Conservation (phyloP, 352 stramenopile genomes). For the Nothophytophthora sp. region DNA sequence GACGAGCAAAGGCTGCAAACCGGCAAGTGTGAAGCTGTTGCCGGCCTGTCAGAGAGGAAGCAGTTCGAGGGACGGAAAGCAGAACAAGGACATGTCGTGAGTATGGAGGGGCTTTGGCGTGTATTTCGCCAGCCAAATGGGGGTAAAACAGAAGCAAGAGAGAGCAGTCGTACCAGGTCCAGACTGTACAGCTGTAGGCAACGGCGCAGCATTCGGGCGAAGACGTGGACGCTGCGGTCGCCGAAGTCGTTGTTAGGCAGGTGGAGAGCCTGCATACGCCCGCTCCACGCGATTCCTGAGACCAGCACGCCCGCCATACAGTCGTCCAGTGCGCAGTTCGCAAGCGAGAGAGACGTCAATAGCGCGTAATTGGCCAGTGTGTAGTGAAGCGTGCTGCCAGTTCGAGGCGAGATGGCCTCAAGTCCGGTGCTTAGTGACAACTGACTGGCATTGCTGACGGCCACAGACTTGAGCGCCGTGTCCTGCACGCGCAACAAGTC, state of each 20-base stretch:
- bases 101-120: too few relatives aligned
- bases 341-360: constrained; percentile 29
- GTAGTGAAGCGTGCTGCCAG: constrained; percentile 30
- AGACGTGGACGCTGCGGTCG: constrained; percentile 27
- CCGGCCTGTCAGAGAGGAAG: constrained; percentile 25
- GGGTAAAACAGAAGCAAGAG: too few relatives aligned
- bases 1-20: constrained; percentile 22
- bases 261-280: constrained; percentile 33
- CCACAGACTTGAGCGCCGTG: constrained; percentile 17
- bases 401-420: constrained; percentile 15
- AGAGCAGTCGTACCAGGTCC: constrained; percentile 41
- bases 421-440: constrained; percentile 24
- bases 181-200: constrained; percentile 31
- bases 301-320: constrained; percentile 36
- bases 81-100: constrained; percentile 1
- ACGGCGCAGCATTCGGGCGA: constrained; percentile 34
- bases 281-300: constrained; percentile 40
- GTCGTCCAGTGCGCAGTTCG: constrained; percentile 41
- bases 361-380: constrained; percentile 35
- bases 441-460: constrained; percentile 31
- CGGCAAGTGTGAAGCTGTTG: constrained; percentile 31
- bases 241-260: constrained; percentile 36
- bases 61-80: too few relatives aligned
- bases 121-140: too few relatives aligned
- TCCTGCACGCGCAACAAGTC: constrained; percentile 26